Evolutionary conservation across 2,329 filamentous ascomycete genomes (phyloP).

Genomic region (Epichloe elymi): DNA sequence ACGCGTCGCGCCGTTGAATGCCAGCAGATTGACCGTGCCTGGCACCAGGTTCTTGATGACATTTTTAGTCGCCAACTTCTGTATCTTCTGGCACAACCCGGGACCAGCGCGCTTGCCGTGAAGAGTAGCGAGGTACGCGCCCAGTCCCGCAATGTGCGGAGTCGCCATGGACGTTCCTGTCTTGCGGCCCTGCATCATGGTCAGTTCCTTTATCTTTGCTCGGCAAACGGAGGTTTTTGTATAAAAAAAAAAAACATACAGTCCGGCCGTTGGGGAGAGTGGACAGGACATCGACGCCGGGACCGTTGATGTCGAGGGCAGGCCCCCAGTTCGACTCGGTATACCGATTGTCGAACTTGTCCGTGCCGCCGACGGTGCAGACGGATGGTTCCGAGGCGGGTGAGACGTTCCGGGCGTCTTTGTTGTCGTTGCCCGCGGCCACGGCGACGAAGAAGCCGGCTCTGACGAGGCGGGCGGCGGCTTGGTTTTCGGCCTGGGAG

Average conservation of each 20-base stretch:
- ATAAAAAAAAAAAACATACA: constrained; percentile 12
- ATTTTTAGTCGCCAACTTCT: constrained; percentile 24
- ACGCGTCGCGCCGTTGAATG: constrained; percentile 33
- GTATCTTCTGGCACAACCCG: constrained; percentile 31
- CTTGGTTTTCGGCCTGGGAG: constrained; percentile 30
- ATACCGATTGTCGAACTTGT: constrained; percentile 20
- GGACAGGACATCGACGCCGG: constrained; percentile 28
- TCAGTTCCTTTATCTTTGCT: background rate
- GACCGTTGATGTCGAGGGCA: constrained; percentile 28
- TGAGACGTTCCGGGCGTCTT: constrained; percentile 24
- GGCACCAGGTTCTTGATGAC: constrained; percentile 24
- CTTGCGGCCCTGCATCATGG: constrained; percentile 14
- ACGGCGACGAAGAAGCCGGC: constrained; percentile 35
- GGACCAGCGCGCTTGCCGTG: constrained; percentile 21
- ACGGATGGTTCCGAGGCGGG: constrained; percentile 28
- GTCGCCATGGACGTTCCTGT: constrained; percentile 35
- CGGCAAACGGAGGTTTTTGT: too few relatives aligned
- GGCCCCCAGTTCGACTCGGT: constrained; percentile 33
- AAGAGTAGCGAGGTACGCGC: constrained; percentile 10
- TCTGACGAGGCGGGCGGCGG: constrained; percentile 26
- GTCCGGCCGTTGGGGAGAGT: constrained; percentile 27
- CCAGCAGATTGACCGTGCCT: constrained; percentile 35
- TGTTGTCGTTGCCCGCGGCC: constrained; percentile 35
- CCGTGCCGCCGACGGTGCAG: constrained; percentile 34
- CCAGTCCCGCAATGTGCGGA: constrained; percentile 28